Conservation (phyloP, 345 rosid species). For the Rubroshorea leprosula region DNA sequence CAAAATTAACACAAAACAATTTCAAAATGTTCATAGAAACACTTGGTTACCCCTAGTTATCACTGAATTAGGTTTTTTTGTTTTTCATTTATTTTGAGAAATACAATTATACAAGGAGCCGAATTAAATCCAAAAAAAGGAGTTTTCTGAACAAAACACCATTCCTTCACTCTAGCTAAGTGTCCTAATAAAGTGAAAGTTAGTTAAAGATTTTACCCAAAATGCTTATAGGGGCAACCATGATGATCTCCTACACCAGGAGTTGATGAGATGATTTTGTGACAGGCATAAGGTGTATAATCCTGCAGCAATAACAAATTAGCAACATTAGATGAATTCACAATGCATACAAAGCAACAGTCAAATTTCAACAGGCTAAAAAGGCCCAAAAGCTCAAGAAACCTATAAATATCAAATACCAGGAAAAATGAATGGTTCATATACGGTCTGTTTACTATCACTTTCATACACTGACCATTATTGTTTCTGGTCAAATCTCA, state of each 20-base stretch:
- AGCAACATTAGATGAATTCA: neutral
- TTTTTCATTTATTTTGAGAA: too few relatives aligned
- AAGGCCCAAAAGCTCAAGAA: neutral
- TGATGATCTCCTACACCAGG: conserved; percentile 94
- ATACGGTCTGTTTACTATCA: too few relatives aligned
- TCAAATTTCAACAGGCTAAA: neutral
- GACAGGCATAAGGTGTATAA: conserved; percentile 93
- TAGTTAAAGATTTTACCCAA: conserved; percentile 47
- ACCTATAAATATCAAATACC: too few relatives aligned
- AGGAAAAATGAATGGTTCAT: too few relatives aligned
- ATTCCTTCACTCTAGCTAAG: neutral
- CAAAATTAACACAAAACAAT: too few relatives aligned
- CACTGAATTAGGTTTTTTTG: too few relatives aligned
- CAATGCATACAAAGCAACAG: neutral
- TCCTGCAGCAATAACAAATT: conserved; percentile 48
- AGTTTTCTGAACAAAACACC: too few relatives aligned
- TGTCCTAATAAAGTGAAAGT: neutral
- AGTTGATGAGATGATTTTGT: conserved; percentile 64
- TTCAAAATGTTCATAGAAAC: too few relatives aligned
- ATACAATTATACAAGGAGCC: too few relatives aligned
- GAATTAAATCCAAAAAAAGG: too few relatives aligned
- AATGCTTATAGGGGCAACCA: conserved; percentile 94
- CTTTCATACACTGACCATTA: neutral
- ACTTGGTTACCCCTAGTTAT: too few relatives aligned
- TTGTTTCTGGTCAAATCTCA: neutral